Base-by-base conservation (phyloP, 768 basidiomycete genomes). In the Hebeloma cylindrosporum region DNA sequence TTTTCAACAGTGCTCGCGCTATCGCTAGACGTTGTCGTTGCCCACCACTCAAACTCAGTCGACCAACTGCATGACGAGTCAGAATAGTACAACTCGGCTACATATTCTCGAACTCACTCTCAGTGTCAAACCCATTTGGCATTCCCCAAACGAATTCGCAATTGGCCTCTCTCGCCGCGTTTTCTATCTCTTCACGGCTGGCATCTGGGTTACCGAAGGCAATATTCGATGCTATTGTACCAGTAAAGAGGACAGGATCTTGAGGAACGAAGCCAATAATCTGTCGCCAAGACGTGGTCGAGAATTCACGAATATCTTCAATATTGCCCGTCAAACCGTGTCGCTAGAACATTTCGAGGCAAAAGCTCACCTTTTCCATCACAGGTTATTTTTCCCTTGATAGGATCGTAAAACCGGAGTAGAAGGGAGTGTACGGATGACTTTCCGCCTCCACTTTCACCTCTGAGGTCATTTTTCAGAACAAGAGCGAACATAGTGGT, bases 101-200 rank as follows among this genome's bases (percentile, higher is more conserved):
- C 7, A 22, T 17, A 25, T 20, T 11, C 31, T 10, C 22, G 5
- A 17, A 48, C 88, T 55, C 51, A 93, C 93, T 93, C 55, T 83
- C 75, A 0, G 95, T 97, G 54, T 96, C 94, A 56, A 95, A 95
- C 0, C 93, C 93, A 45, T 92, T 75, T 7, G 94, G 93, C 75
- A 98, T 82, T 11, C 88, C 85, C 87, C 92, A 91, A 5, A 97
- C 83, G 59, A 95, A 98, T 57, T 95, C 93, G 65, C 94, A 97
- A 54, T 97, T 96, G 2, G 95, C 95, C 47, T 90, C 79, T 14
- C 87, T 74, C 0, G 93, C 94, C 0, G 92, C 94, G 21, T 82
- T 70, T 62, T 96, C 91, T 16, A 97, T 88, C 47, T 95, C 80
- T 52, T 83, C 82, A 16, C 87, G 75, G 0, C 90, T 88, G 0